phyloP scores from a whole-genome alignment of 257 asterid species.

The Forsythia viridissima region DNA sequence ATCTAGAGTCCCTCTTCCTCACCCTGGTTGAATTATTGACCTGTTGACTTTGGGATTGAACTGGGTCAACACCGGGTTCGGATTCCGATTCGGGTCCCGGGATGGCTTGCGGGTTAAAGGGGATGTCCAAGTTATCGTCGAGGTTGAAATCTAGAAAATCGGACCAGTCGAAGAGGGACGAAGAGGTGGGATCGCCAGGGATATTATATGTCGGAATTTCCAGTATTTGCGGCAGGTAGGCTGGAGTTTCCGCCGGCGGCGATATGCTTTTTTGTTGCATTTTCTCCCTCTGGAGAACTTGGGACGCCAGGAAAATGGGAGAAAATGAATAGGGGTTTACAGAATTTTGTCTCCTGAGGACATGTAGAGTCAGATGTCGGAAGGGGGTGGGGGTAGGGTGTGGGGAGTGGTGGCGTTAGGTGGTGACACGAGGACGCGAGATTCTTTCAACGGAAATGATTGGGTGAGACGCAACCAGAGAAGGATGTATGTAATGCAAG shows the following conservation, averaged over 20 bases:
- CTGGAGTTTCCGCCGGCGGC: slow-evolving; percentile 18
- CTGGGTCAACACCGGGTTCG: slow-evolving; percentile 19
- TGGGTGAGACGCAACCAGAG: neutral
- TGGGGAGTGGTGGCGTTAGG: slow-evolving; percentile 44
- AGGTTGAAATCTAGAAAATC: slow-evolving; percentile 68
- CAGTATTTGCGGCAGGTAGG: neutral
- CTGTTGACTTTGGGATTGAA: slow-evolving; percentile 14
- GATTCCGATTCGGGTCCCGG: slow-evolving; percentile 20
- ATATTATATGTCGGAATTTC: slow-evolving; percentile 26
- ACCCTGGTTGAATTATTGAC: slow-evolving; percentile 39
- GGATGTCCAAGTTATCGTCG: slow-evolving; percentile 40
- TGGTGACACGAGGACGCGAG: slow-evolving; percentile 47
- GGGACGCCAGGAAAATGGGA: slow-evolving; percentile 24
- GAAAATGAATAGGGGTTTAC: neutral
- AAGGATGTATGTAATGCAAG: too few species aligned
- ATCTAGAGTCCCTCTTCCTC: slow-evolving; percentile 85
- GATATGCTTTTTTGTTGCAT: slow-evolving; percentile 22
- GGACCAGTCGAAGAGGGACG: slow-evolving; percentile 71
- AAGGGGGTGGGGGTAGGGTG: slow-evolving; percentile 2
- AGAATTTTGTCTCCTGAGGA: slow-evolving; percentile 19
- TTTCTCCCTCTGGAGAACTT: neutral
- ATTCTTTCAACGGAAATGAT: neutral
- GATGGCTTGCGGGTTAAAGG: slow-evolving; percentile 30
- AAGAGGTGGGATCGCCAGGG: slow-evolving; percentile 39
- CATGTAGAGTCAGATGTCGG: slow-evolving; percentile 34